Base-by-base conservation (phyloP, 306 rosid genomes). In the Canavalia gladiata region DNA sequence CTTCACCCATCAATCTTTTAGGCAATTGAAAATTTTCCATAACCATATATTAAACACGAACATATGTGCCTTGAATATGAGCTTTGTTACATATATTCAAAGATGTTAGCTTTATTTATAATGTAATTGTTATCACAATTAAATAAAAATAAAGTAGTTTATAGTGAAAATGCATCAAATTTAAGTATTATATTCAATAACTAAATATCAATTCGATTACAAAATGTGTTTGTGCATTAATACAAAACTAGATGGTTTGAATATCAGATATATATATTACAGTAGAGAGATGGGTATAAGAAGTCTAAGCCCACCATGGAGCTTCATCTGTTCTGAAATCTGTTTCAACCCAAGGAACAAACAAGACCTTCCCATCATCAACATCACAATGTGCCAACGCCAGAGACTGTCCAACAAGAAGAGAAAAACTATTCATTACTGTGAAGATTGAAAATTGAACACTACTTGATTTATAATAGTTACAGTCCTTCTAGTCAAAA, bases 261-360 rank as follows among this genome's bases (percentile, higher is more conserved):
- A 63, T 59, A 45, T 37, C 65, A 70, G 39, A 78, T 33, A 49
- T 37, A 76, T 60, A 81, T 41, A 9, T 66, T 68, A 80, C 65
- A 57, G 72, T 25, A 42, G 62, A 79, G 50, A 10, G 34, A 35
- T 13, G 6, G 70, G 55, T 75, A 74, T 50, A 39, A 68, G 30
- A 55, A 72, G 67, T 81, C 84, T 76, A 93, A 82, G 98, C 56
- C 98, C 98, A 93, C 97, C 98, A 93, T 80, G 98, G 98, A 85
- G 76, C 83, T 0, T 89, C 97, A 49, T 94, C 98, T 46, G 97
- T 93, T 90, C 98, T 93, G 88, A 93, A 93, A 74, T 93, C 98
- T 0, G 98, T 93, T 90, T 93, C 98, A 51, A 86, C 89, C 98
- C 98, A 93, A n/a, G 93, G 98, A 57, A 93, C 98, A 78, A 93